phyloP scores from a whole-genome alignment of 1,139 yeast genomes.

The Taiozyma sp. region DNA sequence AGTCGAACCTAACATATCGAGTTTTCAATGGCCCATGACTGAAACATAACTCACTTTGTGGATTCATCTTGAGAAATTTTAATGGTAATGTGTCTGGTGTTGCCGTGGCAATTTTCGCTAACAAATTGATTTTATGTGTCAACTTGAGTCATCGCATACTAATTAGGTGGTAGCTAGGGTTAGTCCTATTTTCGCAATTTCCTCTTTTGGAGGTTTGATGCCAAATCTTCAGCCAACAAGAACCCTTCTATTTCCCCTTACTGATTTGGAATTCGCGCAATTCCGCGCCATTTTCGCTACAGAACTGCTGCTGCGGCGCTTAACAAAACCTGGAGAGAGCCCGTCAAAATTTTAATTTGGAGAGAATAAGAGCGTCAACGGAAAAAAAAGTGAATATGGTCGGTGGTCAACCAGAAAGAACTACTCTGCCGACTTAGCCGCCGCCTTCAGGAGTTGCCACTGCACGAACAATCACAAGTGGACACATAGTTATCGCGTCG shows the following conservation, averaged over 20 bases:
- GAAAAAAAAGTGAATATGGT: background rate
- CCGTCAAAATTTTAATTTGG: background rate
- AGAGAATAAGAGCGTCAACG: background rate
- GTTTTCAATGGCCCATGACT: no score
- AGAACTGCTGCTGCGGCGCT: conserved; percentile 1
- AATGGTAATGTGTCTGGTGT: no score
- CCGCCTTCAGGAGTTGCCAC: no score
- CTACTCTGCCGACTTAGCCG: no score
- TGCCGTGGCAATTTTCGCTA: no score
- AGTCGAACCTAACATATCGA: no score
- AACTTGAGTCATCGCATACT: no score
- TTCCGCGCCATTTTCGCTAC: background rate
- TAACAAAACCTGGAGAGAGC: conserved; percentile 2
- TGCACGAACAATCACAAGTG: background rate
- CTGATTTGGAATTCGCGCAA: background rate
- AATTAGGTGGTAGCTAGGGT: no score
- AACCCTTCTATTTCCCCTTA: background rate
- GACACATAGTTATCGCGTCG: background rate
- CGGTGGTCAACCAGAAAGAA: background rate
- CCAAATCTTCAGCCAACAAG: background rate
- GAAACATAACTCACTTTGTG: no score
- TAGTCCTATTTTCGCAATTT: background rate
- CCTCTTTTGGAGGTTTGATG: background rate
- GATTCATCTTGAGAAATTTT: no score
- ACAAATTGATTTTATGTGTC: background rate